Evolutionary conservation across 306 rosid species (phyloP).

Genomic region (Nissolia schottii): DNA sequence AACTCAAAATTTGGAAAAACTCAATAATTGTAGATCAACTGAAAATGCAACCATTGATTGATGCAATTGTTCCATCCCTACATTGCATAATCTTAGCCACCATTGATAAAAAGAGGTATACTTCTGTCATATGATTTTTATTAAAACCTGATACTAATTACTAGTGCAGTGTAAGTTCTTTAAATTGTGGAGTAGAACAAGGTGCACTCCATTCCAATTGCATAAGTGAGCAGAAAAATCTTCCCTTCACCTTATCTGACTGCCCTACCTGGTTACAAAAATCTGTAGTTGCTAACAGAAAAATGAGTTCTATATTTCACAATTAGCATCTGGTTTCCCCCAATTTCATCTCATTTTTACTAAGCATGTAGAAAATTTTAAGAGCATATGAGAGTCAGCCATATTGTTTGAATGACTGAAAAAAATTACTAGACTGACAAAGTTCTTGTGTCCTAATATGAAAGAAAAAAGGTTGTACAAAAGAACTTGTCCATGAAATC

Average conservation of each 20-base stretch:
- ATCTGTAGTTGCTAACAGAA: neutral
- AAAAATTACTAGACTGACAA: neutral
- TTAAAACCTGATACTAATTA: neutral
- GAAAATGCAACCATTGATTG: neutral
- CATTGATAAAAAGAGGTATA: neutral
- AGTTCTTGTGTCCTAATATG: neutral
- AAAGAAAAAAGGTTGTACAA: neutral
- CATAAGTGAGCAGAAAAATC: neutral
- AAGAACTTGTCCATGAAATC: neutral
- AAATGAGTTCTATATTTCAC: neutral
- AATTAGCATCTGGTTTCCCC: neutral
- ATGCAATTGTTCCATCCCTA: neutral
- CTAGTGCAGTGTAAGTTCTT: neutral
- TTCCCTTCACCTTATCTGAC: neutral
- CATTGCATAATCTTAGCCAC: neutral
- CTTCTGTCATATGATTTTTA: neutral
- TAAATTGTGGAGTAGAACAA: constrained; percentile 1
- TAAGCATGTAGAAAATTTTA: neutral
- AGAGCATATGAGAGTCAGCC: neutral
- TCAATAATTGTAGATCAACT: neutral
- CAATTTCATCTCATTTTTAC: neutral
- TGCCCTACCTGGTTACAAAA: neutral
- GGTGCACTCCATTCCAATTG: neutral
- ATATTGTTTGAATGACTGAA: neutral
- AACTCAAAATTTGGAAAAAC: neutral